Base-by-base conservation (phyloP, 805 yeast genomes). In the Ogataea pignaliae region DNA sequence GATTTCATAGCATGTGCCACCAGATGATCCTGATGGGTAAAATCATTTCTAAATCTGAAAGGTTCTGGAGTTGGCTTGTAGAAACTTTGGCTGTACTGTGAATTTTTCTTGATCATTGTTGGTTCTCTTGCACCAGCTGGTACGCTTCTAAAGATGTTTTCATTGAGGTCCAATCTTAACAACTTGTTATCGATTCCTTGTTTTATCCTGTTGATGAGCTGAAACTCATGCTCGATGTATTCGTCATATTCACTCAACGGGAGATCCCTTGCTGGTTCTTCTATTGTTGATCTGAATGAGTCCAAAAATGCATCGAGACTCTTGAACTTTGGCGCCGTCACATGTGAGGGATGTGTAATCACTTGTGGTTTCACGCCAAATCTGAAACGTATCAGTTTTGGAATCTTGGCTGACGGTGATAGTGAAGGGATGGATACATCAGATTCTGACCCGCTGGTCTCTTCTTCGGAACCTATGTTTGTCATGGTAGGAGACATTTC, bases 1-100 rank as follows among this genome's bases (percentile, higher is more conserved):
- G 88, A 76, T 36, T 79, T 73, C 26, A 81, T 60, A 2, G 90
- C 95, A 50, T 91, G 98, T 1, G 82, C 75, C 0, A 88, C 62
- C 28, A 93, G 65, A 61, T 86, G 83, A 55, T 90, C 97, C 37
- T 76, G 75, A 55, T 78, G 83, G 0, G 90, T 78, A 56, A 66
- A 49, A 37, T 64, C 68, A 37, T 60, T 56, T 37, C 58, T 56
- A 34, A 55, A 31, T 38, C 65, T 44, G 40, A 65, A 78, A 28
- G 78, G 81, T 15, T 70, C 63, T 41, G 68, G 66, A 2, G 75
- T 68, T 0, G 68, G 59, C 37, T 51, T 60, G 32, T 52, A 61
- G 38, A 53, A 55, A 33, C 51, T 56, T 30, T 54, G 41, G 15
- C 68, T 64, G 32, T 59, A 56, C 34, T 53, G 53, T 3, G 53